Conservation (phyloP, 768 basidiomycete genomes). For the Leccinum uliginosum region DNA sequence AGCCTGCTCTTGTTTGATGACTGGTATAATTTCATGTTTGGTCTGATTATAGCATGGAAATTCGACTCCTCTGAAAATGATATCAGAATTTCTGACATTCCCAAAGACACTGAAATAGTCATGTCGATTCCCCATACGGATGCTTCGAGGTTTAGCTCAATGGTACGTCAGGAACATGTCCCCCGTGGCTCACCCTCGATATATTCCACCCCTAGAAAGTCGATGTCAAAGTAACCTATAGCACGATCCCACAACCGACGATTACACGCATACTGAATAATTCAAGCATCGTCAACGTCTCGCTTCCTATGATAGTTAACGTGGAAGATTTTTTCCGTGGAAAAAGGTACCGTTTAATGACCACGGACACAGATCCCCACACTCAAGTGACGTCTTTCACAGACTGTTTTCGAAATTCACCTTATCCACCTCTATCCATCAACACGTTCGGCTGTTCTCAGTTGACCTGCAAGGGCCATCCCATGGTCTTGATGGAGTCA, state of each 20-base stretch:
- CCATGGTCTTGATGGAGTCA: constrained; percentile 44
- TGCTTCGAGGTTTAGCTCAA: constrained; percentile 51
- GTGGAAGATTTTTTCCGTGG: constrained; percentile 97
- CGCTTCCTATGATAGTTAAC: constrained; percentile 85
- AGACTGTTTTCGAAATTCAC: constrained; percentile 92
- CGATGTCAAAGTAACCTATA: constrained; percentile 62
- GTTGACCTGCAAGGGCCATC: constrained; percentile 49
- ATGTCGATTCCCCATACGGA: constrained; percentile 65
- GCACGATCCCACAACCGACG: constrained; percentile 48
- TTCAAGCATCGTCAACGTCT: constrained; percentile 54
- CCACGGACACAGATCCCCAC: constrained; percentile 1
- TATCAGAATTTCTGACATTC: constrained; percentile 46
- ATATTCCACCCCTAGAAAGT: constrained; percentile 52
- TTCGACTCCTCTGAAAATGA: constrained; percentile 40
- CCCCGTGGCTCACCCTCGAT: neutral
- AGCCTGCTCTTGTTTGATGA: constrained; percentile 8
- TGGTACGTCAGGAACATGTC: constrained; percentile 42
- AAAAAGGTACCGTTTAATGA: constrained; percentile 46
- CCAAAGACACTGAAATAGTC: constrained; percentile 41
- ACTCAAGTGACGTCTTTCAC: constrained; percentile 5
- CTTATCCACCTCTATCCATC: constrained; percentile 73
- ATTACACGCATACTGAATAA: constrained; percentile 51
- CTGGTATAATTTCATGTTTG: constrained; percentile 2
- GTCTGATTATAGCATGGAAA: constrained; percentile 16
- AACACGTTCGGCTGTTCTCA: constrained; percentile 71